Conservation (phyloP, 1,284 basidiomycete genomes). For the Erythrobasidium hasegawianum region DNA sequence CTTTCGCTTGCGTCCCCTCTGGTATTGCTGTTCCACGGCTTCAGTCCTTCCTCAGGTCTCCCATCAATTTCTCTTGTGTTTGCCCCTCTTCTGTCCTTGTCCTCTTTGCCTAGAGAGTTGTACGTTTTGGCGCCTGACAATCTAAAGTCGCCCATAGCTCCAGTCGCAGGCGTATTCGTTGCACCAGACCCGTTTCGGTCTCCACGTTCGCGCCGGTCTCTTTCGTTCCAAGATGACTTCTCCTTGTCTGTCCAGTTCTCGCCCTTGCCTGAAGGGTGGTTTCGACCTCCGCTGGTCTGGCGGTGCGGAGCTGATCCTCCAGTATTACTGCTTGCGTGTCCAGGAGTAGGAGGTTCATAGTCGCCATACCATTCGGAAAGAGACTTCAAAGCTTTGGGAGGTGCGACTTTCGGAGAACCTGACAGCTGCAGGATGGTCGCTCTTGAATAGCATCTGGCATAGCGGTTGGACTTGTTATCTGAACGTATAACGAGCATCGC, state of each 20-base stretch:
- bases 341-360: constrained; percentile 14
- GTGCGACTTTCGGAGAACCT: constrained; percentile 22
- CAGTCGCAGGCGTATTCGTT: constrained; percentile 13
- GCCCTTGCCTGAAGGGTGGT: not conserved
- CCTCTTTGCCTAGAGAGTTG: constrained; percentile 2
- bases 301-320: not conserved
- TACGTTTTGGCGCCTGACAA: constrained; percentile 15
- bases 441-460: constrained; percentile 11
- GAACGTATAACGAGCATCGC: constrained; percentile 27
- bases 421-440: constrained; percentile 15
- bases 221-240: constrained; percentile 14
- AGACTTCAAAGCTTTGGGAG: constrained; percentile 19
- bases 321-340: not conserved
- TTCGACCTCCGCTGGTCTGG: not conserved
- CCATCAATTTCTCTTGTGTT: not conserved
- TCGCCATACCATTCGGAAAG: constrained; percentile 31
- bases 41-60: constrained; percentile 12
- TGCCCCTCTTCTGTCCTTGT: constrained; percentile 11
- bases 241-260: constrained; percentile 7
- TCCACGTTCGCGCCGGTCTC: not conserved
- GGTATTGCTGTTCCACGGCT: constrained; percentile 12
- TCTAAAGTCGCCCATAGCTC: constrained; percentile 31
- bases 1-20: constrained; percentile 2
- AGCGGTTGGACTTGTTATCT: constrained; percentile 17
- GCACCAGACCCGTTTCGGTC: constrained; percentile 9